Base-by-base conservation (phyloP, 2,329 filamentous ascomycete genomes). In the Epichloe festucae region DNA sequence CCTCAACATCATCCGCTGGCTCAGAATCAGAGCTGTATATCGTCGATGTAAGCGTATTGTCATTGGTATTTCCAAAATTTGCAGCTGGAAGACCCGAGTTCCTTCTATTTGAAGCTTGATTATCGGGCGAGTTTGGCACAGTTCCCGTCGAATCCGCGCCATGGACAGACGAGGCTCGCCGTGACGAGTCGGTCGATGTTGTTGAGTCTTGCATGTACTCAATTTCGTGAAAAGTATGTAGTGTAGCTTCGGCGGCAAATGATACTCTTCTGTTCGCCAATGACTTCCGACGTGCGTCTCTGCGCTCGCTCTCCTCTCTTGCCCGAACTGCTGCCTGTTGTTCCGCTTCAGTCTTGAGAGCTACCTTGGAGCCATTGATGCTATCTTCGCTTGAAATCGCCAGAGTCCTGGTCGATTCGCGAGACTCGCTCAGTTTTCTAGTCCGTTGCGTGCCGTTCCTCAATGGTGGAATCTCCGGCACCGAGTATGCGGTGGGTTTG, bases 201-300 rank as follows among this genome's bases (percentile, higher is more conserved):
- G 89, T 94, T 19, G 88, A 88, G 64, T 96, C 90, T 62, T 90
- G 89, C 64, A 82, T 78, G 56, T 90, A 86, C 62, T 97, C 91
- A 44, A 96, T 81, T 52, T 93, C 90, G 63, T 97, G 90, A 77
- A 95, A 97, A 0, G 93, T 98, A 65, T 98, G 93, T 38, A 98
- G 76, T 3, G 93, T 98, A 12, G 93, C 93, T 69, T 98, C 93
- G 1, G 93, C 93, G 4, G 93, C 93, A 67, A 98, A 98, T 0
- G 91, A 97, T 36, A 98, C 93, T 63, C 93, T 82, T 62, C 93
- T 82, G 65, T 93, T 95, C 46, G 91, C 89, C 52, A 95, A 77
- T 17, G 90, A 96, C 66, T 97, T 97, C 59, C 93, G 80, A 56
- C 93, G 84, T 44, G 89, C 90, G 65, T 95, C 93, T 59, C 89